phyloP scores from a whole-genome alignment of 1,284 basidiomycete species.

The Fomitopsis betulina region DNA sequence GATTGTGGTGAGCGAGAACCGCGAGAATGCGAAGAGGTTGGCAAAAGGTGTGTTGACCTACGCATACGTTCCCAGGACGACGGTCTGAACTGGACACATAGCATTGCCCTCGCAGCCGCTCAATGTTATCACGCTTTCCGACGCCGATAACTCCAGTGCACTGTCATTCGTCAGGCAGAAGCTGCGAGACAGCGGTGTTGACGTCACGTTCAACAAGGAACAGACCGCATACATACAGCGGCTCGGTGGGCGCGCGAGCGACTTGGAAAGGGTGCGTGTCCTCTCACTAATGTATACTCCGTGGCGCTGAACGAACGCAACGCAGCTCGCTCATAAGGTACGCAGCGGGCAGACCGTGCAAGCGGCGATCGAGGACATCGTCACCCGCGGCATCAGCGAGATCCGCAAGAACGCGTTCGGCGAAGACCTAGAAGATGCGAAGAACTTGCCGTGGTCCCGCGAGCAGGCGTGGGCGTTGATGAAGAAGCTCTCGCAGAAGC shows the following conservation, averaged over 20 bases:
- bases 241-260: constrained; percentile 85
- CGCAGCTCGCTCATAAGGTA: constrained; percentile 81
- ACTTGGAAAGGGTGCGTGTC: constrained; percentile 70
- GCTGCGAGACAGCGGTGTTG: constrained; percentile 55
- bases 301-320: neutral
- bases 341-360: constrained; percentile 68
- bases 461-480: constrained; percentile 89
- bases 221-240: constrained; percentile 60
- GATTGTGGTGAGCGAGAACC: constrained; percentile 86
- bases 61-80: neutral
- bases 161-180: constrained; percentile 81
- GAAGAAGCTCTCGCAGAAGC: constrained; percentile 62
- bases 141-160: constrained; percentile 82
- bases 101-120: constrained; percentile 88
- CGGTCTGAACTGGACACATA: constrained; percentile 20
- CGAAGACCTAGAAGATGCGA: constrained; percentile 86
- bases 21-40: constrained; percentile 81
- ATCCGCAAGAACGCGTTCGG: constrained; percentile 91
- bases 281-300: neutral
- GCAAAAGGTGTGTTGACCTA: constrained; percentile 56
- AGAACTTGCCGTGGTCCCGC: constrained; percentile 77
- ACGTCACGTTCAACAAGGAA: constrained; percentile 44
- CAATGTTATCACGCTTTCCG: constrained; percentile 71
- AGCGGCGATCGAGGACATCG: constrained; percentile 87
- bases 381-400: constrained; percentile 76